Evolutionary conservation across 441 rosid species (phyloP), one percentile per base, ranked within the genome.

Genomic region (Adansonia grandidieri): DNA sequence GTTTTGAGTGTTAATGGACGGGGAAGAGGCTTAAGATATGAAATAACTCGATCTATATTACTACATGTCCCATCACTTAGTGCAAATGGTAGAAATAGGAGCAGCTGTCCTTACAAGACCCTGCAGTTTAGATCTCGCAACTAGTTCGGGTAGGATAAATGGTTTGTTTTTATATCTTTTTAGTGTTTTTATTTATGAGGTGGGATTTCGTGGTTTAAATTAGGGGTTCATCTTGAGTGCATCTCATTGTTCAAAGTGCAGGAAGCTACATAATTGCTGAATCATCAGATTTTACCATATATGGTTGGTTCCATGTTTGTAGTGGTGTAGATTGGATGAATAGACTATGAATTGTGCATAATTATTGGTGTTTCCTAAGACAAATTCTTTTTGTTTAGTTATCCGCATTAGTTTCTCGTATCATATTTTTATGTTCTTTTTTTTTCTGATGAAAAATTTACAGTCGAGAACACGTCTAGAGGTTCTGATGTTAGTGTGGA

Each of bases 381-480:
- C 54, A 4, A 19, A 47, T 45, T 28, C 20, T 20, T 6, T 60
- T 66, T 6, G 1, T n/a, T 1, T 47, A 10, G 13, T n/a, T 47
- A 15, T 57, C 44, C n/a, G 45, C 54, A 22, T 63, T 37, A 10
- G 20, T 53, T 6, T 65, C 19, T 54, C 11, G 65, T 20, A n/a
- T 37, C 22, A 10, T 64, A 40, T 47, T 57, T 9, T 58, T 32
- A 9, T 53, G 51, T 60, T 32, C 28, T 71, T 60, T 28, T 65
- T 68, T 61, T 68, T 17, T 10, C 32, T 28, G 64, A 66, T 61
- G 13, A 20, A 1, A 71, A 56, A 73, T 9, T 73, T 45, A 7
- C 28, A 83, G 82, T 79, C 42, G 22, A 78, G 70, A 60, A 81
- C 64, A 58, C 54, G 69, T 45, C 19, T 60, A 28, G 62, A 40